Evolutionary conservation across 305 asterid species (phyloP), one percentile per base, ranked within the genome.

Genomic region (Salvia sclarea): DNA sequence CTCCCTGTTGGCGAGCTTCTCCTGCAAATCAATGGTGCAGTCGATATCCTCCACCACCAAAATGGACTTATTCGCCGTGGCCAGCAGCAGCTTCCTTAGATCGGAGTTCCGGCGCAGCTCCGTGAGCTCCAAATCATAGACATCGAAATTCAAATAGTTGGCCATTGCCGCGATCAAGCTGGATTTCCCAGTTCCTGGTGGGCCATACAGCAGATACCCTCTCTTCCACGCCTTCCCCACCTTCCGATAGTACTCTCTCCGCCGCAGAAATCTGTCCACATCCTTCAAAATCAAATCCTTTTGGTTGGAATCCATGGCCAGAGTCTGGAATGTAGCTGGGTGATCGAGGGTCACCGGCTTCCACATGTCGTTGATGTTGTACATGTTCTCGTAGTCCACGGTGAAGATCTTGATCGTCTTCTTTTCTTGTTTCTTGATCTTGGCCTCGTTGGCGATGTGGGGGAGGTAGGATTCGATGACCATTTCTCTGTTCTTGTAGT

Each of bases 221-320:
- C 96, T 76, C 64, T 86, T 89, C 94, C 94, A 89, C 0, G 94
- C 86, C 78, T 85, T 89, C 2, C 96, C 95, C 3, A 89, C 82
- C 49, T 76, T 82, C 69, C 79, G 67, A 5, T 89, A 89, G 70
- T 68, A 79, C 31, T 85, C 92, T 53, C 70, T 80, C 60, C 92
- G 72, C 80, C 72, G 24, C 66, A 82, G 45, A 70, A 89, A 89
- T 62, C 78, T 61, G 3, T 83, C 84, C 0, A 89, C 75, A 75
- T 89, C 96, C 21, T 64, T 71, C 70, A 82, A 0, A 1, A 85
- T 71, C 81, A 61, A 54, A 1, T 71, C 77, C 17, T 89, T 86
- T 37, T 71, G 66, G 17, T 58, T 81, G 2, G 44, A 0, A 5
- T 88, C 94, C 91, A 86, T 89, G 0, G 94, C 96, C 49, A 89